A percentile compares a stretch with the other conserved stretches of the same genome.
These are phyloP conservation scores for Globisporangium nunn DNA, from an alignment of 352 stramenopile species.

Conservation along the genomic window DNA sequence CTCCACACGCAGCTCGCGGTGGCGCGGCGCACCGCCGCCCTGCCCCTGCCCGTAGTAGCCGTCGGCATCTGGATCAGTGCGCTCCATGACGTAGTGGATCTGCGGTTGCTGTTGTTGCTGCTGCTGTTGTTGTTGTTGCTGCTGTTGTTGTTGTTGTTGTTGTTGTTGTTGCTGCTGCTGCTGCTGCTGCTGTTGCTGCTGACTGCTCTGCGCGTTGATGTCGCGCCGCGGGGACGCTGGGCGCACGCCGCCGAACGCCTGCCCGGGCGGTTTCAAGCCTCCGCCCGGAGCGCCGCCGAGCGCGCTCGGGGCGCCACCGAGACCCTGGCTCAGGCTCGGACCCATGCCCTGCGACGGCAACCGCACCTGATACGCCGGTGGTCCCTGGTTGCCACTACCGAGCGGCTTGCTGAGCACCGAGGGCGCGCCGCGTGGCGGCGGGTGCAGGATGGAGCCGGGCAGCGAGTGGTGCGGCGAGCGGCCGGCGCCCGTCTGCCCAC, in stretches of 20 bases:
- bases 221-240: conserved; percentile 40
- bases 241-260: conserved; percentile 21
- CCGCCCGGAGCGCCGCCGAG: conserved; percentile 5
- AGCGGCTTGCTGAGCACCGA: conserved; percentile 54
- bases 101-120: conserved; percentile 20
- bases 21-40: conserved; percentile 26
- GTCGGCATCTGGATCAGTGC: conserved; percentile 25
- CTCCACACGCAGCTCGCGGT: conserved; percentile 90
- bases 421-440: conserved; percentile 37
- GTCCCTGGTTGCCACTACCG: conserved; percentile 16
- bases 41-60: conserved; percentile 26
- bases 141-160: conserved; percentile 32
- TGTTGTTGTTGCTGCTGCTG: conserved; percentile 33
- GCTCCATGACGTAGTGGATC: conserved; percentile 50
- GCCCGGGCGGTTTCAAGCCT: conserved; percentile 23
- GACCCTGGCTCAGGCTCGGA: conserved; percentile 38
- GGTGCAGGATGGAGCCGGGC: conserved; percentile 61
- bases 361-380: conserved; percentile 40
- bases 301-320: conserved; percentile 16
- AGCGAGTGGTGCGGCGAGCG: conserved; percentile 66
- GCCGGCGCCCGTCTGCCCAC: conserved; percentile 26
- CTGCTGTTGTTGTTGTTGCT: conserved; percentile 23
- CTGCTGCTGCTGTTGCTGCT: conserved; percentile 29
- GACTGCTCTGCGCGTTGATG: background rate
- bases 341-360: conserved; percentile 44